phyloP scores from a whole-genome alignment of 352 stramenopile species.

The Phytopythium aichiense region DNA sequence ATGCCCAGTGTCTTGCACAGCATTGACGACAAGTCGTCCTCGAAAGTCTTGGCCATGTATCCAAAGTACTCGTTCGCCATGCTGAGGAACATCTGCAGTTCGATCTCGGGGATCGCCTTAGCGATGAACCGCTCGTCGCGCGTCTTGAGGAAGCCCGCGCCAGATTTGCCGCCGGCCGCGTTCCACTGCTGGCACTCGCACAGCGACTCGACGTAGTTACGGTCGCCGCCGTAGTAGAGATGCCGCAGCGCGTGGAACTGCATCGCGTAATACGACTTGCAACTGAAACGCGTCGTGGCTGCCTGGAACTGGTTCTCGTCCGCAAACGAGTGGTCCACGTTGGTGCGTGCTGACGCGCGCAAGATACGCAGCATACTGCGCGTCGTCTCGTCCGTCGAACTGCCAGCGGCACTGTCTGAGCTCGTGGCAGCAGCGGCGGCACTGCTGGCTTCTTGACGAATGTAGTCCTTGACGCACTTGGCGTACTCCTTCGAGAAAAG shows the following conservation, averaged over 20 bases:
- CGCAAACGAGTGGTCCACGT: slow-evolving; percentile 82
- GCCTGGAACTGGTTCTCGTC: slow-evolving; percentile 85
- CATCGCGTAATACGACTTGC: slow-evolving; percentile 88
- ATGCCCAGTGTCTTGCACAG: slow-evolving; percentile 85
- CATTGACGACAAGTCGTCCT: slow-evolving; percentile 85
- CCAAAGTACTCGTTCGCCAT: slow-evolving; percentile 89
- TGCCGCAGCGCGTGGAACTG: slow-evolving; percentile 84
- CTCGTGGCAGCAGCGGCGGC: slow-evolving; percentile 10
- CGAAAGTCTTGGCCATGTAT: slow-evolving; percentile 87
- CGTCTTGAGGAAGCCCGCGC: slow-evolving; percentile 83
- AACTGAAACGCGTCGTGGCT: slow-evolving; percentile 71
- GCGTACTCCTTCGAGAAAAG: slow-evolving; percentile 82
- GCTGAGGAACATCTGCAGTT: slow-evolving; percentile 88
- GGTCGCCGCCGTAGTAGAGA: slow-evolving; percentile 79
- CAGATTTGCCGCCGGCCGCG: slow-evolving; percentile 80
- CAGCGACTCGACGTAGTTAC: slow-evolving; percentile 85
- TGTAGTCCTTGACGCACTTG: slow-evolving; percentile 68
- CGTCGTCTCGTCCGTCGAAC: slow-evolving; percentile 1
- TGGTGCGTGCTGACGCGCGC: slow-evolving; percentile 63
- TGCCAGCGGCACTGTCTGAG: slow-evolving; percentile 8
- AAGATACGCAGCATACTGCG: slow-evolving; percentile 61
- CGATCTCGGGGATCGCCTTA: slow-evolving; percentile 83
- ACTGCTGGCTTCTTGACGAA: slow-evolving; percentile 33
- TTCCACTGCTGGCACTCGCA: slow-evolving; percentile 87
- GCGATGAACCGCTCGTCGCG: slow-evolving; percentile 85